These are phyloP conservation scores for Cydonia oblonga DNA, from an alignment of 331 rosid species.

Conservation along the genomic window DNA sequence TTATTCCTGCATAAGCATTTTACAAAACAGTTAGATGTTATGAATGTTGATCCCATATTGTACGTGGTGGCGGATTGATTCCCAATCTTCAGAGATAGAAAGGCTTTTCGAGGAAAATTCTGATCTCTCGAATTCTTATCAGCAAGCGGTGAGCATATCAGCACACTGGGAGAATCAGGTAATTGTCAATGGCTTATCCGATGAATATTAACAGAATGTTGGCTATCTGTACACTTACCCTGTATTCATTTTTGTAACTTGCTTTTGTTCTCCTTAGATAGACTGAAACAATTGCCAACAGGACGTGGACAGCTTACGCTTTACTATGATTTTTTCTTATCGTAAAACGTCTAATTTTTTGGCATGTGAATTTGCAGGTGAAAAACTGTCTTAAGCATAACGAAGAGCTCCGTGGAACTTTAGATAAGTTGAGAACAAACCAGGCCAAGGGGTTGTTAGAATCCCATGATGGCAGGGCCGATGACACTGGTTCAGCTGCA, in stretches of 20 bases:
- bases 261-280: not conserved
- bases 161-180: conserved; percentile 86
- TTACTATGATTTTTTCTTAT: no score
- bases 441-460: conserved; percentile 37
- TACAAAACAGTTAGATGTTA: not conserved
- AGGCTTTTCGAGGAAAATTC: conserved; percentile 90
- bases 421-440: conserved; percentile 59
- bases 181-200: not conserved
- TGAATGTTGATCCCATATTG: not conserved
- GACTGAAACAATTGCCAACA: not conserved
- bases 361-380: conserved; percentile 42
- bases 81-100: conserved; percentile 84
- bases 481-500: conserved; percentile 26
- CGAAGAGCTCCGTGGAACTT: conserved; percentile 66
- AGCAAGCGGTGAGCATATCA: conserved; percentile 43
- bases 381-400: conserved; percentile 82
- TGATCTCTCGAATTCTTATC: conserved; percentile 51
- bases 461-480: conserved; percentile 22
- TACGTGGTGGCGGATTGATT: conserved; percentile 61
- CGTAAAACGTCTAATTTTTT: conserved; percentile 2
- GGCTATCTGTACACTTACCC: not conserved
- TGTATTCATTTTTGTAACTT: not conserved
- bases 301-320: not conserved
- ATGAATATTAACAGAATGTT: not conserved
- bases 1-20: not conserved